Base-by-base conservation (phyloP, 352 stramenopile genomes). In the Phytopythium kandeliae region DNA sequence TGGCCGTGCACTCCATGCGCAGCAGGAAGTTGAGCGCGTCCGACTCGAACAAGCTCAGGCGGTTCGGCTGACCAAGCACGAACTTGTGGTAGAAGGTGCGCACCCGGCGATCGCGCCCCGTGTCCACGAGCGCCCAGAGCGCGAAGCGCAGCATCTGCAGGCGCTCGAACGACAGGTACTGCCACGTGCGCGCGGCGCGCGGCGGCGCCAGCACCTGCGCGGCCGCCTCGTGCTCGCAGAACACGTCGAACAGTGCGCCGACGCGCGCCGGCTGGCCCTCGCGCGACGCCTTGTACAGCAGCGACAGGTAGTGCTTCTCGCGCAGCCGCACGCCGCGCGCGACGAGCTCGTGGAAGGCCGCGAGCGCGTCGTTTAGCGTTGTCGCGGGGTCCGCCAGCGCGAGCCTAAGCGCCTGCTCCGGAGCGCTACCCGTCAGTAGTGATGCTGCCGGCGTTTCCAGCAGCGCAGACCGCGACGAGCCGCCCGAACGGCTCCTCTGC, bases 11-110 rank as follows among this genome's bases (percentile, higher is more conserved):
- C 59, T 89, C 78, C 43, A 81, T 63, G 41, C 65, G 62, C 60
- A 89, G 34, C 26, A 89, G 38, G 26, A 87, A 89, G 54, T 86
- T 89, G 30, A 86, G 62, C 21, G 74, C 31, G 31, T 89, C 78
- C 1, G 73, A 67, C 51, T 89, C 78, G 46, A 79, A 75, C 24
- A 86, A 54, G 8, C 62, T 48, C 16, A 65, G 45, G 19, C 58
- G 52, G 56, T 89, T 89, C 22, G 51, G 65, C 13, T 63, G 74
- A 34, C 48, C 54, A 10, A 60, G 55, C n/a, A 86, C 68, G 60
- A 78, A 54, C 22, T 44, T 50, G 12, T 71, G 68, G 44, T 78
- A 89, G 30, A 82, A 77, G 17, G 36, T 17, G 25, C 42, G 47
- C 65, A 85, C 75, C 2, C 50, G 37, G 10, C 64, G 43, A 35